Evolutionary conservation across 805 yeast species (phyloP).

Genomic region (Kuraishia hungarica): DNA sequence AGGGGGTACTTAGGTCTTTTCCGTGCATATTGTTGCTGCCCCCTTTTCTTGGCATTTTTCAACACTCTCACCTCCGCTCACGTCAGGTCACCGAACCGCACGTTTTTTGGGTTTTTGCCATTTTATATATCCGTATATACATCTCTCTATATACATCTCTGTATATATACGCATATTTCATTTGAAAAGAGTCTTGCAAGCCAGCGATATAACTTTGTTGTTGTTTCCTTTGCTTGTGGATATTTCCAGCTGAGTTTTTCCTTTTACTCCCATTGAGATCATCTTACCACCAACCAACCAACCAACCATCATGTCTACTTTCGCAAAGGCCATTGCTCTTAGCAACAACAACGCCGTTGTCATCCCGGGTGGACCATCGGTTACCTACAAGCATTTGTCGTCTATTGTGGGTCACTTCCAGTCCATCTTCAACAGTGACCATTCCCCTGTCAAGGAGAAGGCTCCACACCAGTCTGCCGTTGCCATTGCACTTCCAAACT

Average conservation of each 20-base stretch:
- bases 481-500: constrained; percentile 55
- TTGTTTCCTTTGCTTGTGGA: neutral
- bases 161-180: too few species aligned
- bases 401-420: constrained; percentile 40
- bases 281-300: neutral
- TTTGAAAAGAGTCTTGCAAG: too few species aligned
- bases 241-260: too few species aligned
- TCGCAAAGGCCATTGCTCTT: constrained; percentile 25
- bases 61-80: too few species aligned
- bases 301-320: constrained; percentile 22
- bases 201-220: too few species aligned
- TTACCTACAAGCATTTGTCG: constrained; percentile 35
- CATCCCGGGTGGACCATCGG: constrained; percentile 37
- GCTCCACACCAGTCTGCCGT: constrained; percentile 33
- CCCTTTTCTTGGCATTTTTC: neutral
- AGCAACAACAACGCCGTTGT: constrained; percentile 32
- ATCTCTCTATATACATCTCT: too few species aligned
- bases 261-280: neutral
- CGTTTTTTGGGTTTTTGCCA: too few species aligned
- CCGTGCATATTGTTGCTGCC: neutral
- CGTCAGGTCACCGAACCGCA: too few species aligned
- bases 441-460: constrained; percentile 30
- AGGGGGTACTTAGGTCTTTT: neutral
- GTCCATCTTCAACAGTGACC: constrained; percentile 30
- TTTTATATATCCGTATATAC: too few species aligned